Evolutionary conservation across 306 rosid genomes (phyloP).

Genomic region (Fagus sylvatica): DNA sequence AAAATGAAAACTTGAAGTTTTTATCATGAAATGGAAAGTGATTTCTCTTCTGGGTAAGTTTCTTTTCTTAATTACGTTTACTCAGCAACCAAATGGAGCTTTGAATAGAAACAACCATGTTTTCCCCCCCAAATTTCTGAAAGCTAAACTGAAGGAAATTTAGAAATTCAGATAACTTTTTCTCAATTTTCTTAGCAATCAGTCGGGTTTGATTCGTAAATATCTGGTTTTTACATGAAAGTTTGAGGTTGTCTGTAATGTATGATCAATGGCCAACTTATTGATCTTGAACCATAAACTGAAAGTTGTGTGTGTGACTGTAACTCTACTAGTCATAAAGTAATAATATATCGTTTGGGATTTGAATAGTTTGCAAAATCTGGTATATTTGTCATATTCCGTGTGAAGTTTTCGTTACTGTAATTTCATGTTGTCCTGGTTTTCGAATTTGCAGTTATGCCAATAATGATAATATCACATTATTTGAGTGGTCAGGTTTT

Average conservation of each 20-base stretch:
- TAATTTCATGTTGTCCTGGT: neutral
- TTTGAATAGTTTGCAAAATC: neutral
- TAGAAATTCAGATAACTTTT: neutral
- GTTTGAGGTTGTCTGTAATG: neutral
- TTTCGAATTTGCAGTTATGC: neutral
- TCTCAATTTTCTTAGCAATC: neutral
- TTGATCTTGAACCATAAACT: neutral
- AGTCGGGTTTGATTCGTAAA: neutral
- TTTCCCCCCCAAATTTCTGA: neutral
- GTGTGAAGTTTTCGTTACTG: neutral
- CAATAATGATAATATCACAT: neutral
- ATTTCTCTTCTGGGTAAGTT: neutral
- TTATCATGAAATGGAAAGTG: neutral
- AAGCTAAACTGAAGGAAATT: neutral
- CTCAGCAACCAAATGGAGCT: neutral
- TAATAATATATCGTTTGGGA: neutral
- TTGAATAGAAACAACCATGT: neutral
- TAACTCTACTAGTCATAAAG: neutral
- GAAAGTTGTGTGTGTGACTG: neutral
- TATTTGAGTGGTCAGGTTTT: constrained; percentile 50
- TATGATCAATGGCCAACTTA: neutral
- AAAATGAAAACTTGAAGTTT: neutral
- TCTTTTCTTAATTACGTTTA: neutral
- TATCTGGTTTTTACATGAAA: neutral
- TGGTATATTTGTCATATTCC: neutral